Conservation (phyloP, 2,329 filamentous ascomycete species). For the Rutstroemia sp. region DNA sequence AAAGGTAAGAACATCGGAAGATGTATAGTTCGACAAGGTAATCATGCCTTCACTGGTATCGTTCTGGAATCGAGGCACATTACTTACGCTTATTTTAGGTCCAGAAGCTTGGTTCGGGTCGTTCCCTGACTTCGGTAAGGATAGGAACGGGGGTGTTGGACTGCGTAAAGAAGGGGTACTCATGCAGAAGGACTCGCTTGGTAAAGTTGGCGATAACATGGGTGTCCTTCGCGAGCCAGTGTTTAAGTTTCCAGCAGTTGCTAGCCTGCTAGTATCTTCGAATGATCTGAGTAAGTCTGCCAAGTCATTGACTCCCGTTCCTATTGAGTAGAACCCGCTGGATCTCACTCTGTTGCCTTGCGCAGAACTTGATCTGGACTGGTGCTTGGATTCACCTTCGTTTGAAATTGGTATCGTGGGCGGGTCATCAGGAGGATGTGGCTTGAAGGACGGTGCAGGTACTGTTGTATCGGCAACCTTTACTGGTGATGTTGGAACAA, state of each 20-base stretch:
- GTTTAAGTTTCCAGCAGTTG: neutral
- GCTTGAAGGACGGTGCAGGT: neutral
- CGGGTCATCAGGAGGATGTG: neutral
- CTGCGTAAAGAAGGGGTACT: neutral
- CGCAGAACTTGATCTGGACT: neutral
- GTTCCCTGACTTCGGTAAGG: constrained; percentile 3
- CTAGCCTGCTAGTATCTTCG: constrained; percentile 7
- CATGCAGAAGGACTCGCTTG: constrained; percentile 10
- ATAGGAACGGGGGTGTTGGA: constrained; percentile 8
- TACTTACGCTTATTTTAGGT: neutral
- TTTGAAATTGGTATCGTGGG: neutral
- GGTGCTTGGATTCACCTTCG: neutral
- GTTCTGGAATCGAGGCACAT: neutral
- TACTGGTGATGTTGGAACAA: neutral
- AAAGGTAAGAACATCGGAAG: constrained; percentile 14
- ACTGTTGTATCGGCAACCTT: neutral
- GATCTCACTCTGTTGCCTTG: constrained; percentile 5
- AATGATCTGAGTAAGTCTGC: constrained; percentile 11
- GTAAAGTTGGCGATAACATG: constrained; percentile 18
- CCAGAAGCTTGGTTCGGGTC: neutral
- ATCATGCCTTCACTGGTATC: constrained; percentile 2
- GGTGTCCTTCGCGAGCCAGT: constrained; percentile 10
- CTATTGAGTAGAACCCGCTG: constrained; percentile 14
- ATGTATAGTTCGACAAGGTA: neutral
- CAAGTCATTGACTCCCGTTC: constrained; percentile 15